A percentile compares a stretch with the other conserved stretches of the same genome.
These are phyloP conservation scores for Phytopythium oedochilum DNA, from an alignment of 352 stramenopile species.

Conservation along the genomic window DNA sequence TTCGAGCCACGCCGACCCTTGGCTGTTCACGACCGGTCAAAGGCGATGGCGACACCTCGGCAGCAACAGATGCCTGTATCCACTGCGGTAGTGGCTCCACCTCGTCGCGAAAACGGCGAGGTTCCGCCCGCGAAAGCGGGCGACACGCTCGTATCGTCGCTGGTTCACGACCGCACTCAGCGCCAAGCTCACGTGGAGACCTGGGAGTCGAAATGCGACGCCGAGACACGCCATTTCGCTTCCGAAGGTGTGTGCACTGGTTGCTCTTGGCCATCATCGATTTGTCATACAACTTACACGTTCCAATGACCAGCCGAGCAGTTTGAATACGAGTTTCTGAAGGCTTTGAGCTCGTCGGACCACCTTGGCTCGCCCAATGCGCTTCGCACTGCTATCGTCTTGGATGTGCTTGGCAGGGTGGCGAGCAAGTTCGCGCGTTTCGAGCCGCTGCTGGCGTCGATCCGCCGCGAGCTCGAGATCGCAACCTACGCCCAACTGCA, in stretches of 20 bases:
- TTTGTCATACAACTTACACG: not conserved
- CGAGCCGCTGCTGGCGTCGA: constrained; percentile 25
- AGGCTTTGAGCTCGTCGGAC: constrained; percentile 41
- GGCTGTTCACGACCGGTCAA: too few relatives aligned
- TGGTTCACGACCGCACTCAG: constrained; percentile 12
- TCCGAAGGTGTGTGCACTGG: constrained; percentile 12
- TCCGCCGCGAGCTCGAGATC: constrained; percentile 28
- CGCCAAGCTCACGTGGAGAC: constrained; percentile 14
- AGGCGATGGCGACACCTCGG: too few relatives aligned
- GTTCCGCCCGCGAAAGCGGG: too few relatives aligned
- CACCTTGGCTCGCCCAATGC: constrained; percentile 50
- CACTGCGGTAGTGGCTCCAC: not conserved
- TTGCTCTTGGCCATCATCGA: too few relatives aligned
- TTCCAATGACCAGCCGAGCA: constrained; percentile 12
- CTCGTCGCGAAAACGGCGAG: not conserved
- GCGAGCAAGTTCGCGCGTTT: constrained; percentile 47
- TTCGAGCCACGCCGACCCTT: too few relatives aligned
- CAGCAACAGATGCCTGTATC: not conserved
- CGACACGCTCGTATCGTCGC: constrained; percentile 1
- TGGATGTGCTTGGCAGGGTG: constrained; percentile 42
- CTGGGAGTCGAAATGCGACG: constrained; percentile 21
- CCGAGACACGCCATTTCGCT: constrained; percentile 17
- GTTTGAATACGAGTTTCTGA: constrained; percentile 44
- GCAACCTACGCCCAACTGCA: constrained; percentile 29
- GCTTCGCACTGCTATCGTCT: constrained; percentile 54